Conservation (phyloP, 495 filamentous ascomycete genomes). For the Xylaria bambusicola region DNA sequence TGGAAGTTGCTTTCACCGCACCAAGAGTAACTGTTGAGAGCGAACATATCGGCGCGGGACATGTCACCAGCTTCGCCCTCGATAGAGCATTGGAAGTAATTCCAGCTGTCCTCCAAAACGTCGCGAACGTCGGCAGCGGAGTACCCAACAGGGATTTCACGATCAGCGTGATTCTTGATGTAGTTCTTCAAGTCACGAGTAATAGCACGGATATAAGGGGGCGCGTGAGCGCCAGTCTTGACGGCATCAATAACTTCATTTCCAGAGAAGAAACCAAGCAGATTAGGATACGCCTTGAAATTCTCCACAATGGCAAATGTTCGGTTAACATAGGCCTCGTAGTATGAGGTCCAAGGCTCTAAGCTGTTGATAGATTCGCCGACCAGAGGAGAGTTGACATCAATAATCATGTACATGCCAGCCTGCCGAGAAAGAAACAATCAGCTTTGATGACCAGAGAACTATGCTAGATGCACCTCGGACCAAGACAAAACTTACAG, state of each 20-base stretch:
- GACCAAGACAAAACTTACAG: conserved; percentile 54
- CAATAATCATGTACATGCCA: conserved; percentile 65
- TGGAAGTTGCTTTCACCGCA: conserved; percentile 76
- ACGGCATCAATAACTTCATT: conserved; percentile 90
- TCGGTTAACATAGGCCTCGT: conserved; percentile 71
- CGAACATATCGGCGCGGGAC: conserved; percentile 82
- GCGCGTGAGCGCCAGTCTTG: conserved; percentile 53
- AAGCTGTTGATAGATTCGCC: conserved; percentile 74
- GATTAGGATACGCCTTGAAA: conserved; percentile 92
- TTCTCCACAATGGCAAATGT: conserved; percentile 90
- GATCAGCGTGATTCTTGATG: conserved; percentile 68
- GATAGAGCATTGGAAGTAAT: conserved; percentile 82
- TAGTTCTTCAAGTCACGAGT: conserved; percentile 87
- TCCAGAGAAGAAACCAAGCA: conserved; percentile 86
- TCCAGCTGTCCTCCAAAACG: conserved; percentile 75
- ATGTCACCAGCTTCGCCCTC: conserved; percentile 61
- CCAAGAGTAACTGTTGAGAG: conserved; percentile 95
- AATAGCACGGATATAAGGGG: conserved; percentile 70
- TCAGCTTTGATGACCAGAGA: neutral
- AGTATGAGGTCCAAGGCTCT: conserved; percentile 73
- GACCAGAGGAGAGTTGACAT: conserved; percentile 88
- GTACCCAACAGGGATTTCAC: conserved; percentile 82
- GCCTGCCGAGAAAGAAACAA: conserved; percentile 23
- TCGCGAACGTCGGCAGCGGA: conserved; percentile 89
- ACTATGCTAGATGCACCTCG: neutral